These are phyloP conservation scores for Bipolaris victoriae DNA, from an alignment of 2,329 filamentous ascomycete species.

Conservation along the genomic window DNA sequence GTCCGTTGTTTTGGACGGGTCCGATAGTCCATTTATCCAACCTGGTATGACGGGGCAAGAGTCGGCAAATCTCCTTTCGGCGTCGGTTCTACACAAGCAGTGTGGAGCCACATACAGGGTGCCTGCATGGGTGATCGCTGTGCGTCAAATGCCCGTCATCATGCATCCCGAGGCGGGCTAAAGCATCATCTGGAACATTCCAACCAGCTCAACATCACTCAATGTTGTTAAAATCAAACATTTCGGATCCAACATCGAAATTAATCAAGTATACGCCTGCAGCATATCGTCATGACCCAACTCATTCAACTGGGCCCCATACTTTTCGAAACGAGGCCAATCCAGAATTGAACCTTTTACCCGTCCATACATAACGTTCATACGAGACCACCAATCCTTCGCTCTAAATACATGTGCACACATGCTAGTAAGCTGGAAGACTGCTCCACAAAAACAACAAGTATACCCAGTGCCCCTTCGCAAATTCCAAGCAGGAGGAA, in stretches of 20 bases:
- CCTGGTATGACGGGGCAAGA: constrained; percentile 12
- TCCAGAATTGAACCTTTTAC: not conserved
- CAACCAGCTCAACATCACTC: not conserved
- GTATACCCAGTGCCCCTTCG: not conserved
- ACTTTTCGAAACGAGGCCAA: not conserved
- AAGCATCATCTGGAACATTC: not conserved
- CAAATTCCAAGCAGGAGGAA: not conserved
- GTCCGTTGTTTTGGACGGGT: not conserved
- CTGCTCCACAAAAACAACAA: not conserved
- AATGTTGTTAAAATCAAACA: not conserved
- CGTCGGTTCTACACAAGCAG: not conserved
- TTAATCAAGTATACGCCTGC: not conserved
- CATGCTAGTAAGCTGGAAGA: not conserved
- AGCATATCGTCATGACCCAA: too few relatives aligned
- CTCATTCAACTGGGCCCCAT: not conserved
- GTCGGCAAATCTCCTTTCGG: constrained; percentile 12
- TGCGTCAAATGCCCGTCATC: not conserved
- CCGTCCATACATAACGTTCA: not conserved
- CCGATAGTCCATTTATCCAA: constrained; percentile 8
- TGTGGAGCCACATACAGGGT: not conserved
- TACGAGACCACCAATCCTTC: not conserved
- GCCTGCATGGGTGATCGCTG: not conserved
- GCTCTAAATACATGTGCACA: too few relatives aligned
- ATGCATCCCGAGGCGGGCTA: not conserved
- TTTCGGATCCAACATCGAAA: not conserved